These are phyloP conservation scores for Corynascus novoguineensis DNA, from an alignment of 495 filamentous ascomycete genomes.

Conservation along the genomic window DNA sequence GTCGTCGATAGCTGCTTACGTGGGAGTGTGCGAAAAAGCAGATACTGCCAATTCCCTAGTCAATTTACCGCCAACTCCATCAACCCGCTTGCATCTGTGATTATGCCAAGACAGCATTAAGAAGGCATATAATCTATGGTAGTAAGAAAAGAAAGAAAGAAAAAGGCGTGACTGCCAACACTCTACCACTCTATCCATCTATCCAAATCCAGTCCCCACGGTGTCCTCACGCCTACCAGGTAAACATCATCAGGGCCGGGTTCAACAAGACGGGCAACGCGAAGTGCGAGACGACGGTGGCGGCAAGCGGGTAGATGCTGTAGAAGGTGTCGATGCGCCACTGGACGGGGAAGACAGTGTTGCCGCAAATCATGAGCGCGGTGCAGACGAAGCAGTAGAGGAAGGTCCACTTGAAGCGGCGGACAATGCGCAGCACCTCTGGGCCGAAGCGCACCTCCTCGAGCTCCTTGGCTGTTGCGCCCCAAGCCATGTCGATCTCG, in stretches of 20 bases:
- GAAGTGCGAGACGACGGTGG: constrained; percentile 61
- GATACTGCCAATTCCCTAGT: neutral
- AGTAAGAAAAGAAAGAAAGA: neutral
- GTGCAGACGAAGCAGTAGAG: constrained; percentile 44
- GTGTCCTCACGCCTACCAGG: constrained; percentile 49
- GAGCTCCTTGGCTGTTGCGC: constrained; percentile 64
- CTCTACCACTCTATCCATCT: neutral
- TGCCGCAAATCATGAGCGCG: constrained; percentile 53
- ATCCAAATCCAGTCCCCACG: no score
- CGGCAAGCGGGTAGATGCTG: constrained; percentile 72
- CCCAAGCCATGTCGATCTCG: constrained; percentile 69
- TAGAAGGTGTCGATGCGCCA: constrained; percentile 73
- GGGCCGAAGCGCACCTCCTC: constrained; percentile 41
- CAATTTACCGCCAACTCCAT: neutral
- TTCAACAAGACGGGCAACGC: constrained; percentile 67
- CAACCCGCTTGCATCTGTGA: neutral
- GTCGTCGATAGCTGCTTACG: neutral
- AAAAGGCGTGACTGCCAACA: neutral
- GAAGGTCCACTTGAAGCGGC: constrained; percentile 68
- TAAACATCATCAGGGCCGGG: constrained; percentile 76
- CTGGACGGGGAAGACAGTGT: constrained; percentile 58
- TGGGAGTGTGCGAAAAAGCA: neutral
- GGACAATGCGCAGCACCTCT: constrained; percentile 2
- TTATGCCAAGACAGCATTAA: neutral
- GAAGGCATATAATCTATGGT: neutral